Evolutionary conservation across 2,329 filamentous ascomycete species (phyloP), one percentile per base, ranked within the genome.

Genomic region (Cyphellophora europaea): DNA sequence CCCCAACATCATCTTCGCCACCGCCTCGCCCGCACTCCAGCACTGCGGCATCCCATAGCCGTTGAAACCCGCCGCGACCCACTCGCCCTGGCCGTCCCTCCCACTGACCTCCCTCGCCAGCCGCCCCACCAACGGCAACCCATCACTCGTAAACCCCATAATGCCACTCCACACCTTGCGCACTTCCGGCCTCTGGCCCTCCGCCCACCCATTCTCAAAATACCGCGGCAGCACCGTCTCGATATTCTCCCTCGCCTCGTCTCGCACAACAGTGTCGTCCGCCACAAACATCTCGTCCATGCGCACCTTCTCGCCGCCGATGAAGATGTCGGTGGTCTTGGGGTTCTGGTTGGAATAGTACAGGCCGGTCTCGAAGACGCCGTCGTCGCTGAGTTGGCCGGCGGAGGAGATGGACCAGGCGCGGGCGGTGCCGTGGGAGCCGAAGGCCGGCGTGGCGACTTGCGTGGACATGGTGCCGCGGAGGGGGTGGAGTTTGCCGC

Each of bases 381-480:
- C 37, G 5, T 35, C 31, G 8, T 15, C 15, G 13, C 16, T 28
- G 16, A 28, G 35, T 8, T 27, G 12, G 12, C 27, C 27, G 14
- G 16, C 33, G 18, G 34, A n/a, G 13, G 25, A 5, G 8, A 41
- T 19, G 14, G 23, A 25, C 39, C 40, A 39, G 10, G 36, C 19
- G 11, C 31, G 30, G 5, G 16, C 28, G 16, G 19, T 6, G 13
- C 36, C 36, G 19, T 27, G 27, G 12, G 18, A 25, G 11, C 32
- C 32, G 12, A 42, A 39, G 14, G 18, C 25, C 5, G 25, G 16
- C 1, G 41, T 37, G 0, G 56, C 47, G 18, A 52, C 47, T 39
- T 66, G 63, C 5, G 57, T 55, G 3, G 61, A 59, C 63, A 67
- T 67, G 2, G 56, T 57, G 1, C 58, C 60, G 15, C 61, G 57